These are phyloP conservation scores for Aquilaria sinensis DNA, from an alignment of 345 rosid species.

Conservation along the genomic window DNA sequence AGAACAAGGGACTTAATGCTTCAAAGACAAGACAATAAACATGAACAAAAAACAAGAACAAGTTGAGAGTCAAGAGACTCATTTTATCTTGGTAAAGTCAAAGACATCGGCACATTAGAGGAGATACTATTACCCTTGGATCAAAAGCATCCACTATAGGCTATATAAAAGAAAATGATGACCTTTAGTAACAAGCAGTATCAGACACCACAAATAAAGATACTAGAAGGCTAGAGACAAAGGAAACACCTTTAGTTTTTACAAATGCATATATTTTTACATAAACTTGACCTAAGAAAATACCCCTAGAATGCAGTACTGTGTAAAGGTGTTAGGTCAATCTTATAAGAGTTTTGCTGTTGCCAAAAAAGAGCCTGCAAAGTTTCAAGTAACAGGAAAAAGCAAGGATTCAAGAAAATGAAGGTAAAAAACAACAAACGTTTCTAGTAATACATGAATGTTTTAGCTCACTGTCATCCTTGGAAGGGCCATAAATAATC, in stretches of 20 bases:
- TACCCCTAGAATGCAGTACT: slow-evolving; percentile 89
- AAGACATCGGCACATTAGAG: slow-evolving; percentile 56
- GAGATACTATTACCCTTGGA: slow-evolving; percentile 89
- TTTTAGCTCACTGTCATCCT: too few relatives aligned
- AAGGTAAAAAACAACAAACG: too few relatives aligned
- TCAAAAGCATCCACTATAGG: slow-evolving; percentile 99
- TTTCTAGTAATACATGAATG: too few relatives aligned
- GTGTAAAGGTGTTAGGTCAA: slow-evolving; percentile 74
- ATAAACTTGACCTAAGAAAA: slow-evolving; percentile 67
- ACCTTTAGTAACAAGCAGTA: neutral
- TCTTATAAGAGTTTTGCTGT: slow-evolving; percentile 84
- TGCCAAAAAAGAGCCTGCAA: slow-evolving; percentile 97
- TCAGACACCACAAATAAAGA: neutral
- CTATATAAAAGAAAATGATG: slow-evolving; percentile 31
- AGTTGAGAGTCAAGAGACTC: slow-evolving; percentile 23
- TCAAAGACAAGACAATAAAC: neutral
- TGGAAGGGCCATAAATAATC: too few relatives aligned
- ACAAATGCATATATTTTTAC: neutral
- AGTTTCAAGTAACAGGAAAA: neutral
- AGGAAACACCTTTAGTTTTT: neutral
- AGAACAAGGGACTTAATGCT: neutral
- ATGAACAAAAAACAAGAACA: neutral
- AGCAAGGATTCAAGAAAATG: neutral
- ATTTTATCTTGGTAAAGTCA: slow-evolving; percentile 68
- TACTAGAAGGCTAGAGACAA: too few relatives aligned